Conservation (phyloP, 2,329 filamentous ascomycete species). For the Pezicula neosporulosa region DNA sequence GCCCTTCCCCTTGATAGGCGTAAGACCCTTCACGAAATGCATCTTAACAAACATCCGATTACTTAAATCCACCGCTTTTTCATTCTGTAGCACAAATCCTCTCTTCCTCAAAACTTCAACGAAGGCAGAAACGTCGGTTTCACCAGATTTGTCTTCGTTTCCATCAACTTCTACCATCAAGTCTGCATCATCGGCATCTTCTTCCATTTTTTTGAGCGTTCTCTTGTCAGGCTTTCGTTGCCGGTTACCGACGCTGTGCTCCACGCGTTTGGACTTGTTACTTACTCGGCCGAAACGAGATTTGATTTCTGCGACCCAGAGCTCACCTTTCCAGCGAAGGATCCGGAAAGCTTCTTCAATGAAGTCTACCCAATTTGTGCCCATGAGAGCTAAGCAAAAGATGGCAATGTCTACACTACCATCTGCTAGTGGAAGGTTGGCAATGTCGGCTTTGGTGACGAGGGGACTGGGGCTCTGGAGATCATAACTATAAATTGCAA, state of each 20-base stretch:
- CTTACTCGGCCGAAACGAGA: constrained; percentile 72
- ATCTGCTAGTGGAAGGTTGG: constrained; percentile 72
- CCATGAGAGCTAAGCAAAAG: constrained; percentile 97
- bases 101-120: constrained; percentile 76
- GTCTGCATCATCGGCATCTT: constrained; percentile 47
- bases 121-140: constrained; percentile 86
- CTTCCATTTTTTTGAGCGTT: constrained; percentile 34
- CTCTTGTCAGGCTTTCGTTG: constrained; percentile 52
- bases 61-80: constrained; percentile 69
- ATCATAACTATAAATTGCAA: constrained; percentile 82
- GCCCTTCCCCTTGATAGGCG: constrained; percentile 74
- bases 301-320: constrained; percentile 98
- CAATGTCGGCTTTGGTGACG: constrained; percentile 87
- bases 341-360: constrained; percentile 93
- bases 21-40: constrained; percentile 83
- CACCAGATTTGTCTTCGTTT: constrained; percentile 56
- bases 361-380: constrained; percentile 97
- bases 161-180: constrained; percentile 71
- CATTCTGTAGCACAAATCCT: constrained; percentile 79
- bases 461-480: constrained; percentile 72
- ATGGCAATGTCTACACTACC: constrained; percentile 81
- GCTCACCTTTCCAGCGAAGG: constrained; percentile 88
- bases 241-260: constrained; percentile 70
- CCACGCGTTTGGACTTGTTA: constrained; percentile 42
- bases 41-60: constrained; percentile 99